Evolutionary conservation across 164 flowering plant genomes (phyloP).

Genomic region (Aristolochia fimbriata): DNA sequence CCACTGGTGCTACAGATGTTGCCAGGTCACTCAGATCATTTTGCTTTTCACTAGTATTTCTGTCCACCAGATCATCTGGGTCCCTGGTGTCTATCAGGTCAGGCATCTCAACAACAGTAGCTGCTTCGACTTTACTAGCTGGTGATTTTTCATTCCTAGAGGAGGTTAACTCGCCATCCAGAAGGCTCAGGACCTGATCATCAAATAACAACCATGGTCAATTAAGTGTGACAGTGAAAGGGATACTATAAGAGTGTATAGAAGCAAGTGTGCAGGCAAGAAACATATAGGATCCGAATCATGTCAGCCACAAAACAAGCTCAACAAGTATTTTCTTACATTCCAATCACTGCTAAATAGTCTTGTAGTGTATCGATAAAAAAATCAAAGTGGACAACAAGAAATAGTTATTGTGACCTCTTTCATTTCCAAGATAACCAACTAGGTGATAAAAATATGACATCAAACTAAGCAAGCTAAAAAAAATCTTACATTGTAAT

Average conservation of each 20-base stretch:
- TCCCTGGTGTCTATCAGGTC: conserved; percentile 77
- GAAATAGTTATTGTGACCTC: too few relatives aligned
- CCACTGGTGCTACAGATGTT: conserved; percentile 25
- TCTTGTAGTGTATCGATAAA: too few relatives aligned
- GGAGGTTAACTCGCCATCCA: conserved; percentile 34
- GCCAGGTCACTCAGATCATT: conserved; percentile 15
- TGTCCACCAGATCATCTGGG: conserved; percentile 30
- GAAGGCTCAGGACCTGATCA: conserved; percentile 60
- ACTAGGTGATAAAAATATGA: too few relatives aligned
- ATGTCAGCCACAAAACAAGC: background rate
- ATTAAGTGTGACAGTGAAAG: background rate
- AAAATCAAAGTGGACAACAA: too few relatives aligned
- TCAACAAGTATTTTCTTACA: background rate
- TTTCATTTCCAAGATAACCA: too few relatives aligned
- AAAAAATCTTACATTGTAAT: too few relatives aligned
- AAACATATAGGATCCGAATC: background rate
- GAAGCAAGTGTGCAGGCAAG: background rate
- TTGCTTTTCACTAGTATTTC: conserved; percentile 16
- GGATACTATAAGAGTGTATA: background rate
- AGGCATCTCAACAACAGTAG: conserved; percentile 47
- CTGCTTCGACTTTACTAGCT: conserved; percentile 23
- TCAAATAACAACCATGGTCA: background rate
- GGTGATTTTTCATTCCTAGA: conserved; percentile 27
- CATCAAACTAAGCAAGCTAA: too few relatives aligned
- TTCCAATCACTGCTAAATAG: background rate